phyloP scores from a whole-genome alignment of 139 green algal species.

The Micromonas pusilla region DNA sequence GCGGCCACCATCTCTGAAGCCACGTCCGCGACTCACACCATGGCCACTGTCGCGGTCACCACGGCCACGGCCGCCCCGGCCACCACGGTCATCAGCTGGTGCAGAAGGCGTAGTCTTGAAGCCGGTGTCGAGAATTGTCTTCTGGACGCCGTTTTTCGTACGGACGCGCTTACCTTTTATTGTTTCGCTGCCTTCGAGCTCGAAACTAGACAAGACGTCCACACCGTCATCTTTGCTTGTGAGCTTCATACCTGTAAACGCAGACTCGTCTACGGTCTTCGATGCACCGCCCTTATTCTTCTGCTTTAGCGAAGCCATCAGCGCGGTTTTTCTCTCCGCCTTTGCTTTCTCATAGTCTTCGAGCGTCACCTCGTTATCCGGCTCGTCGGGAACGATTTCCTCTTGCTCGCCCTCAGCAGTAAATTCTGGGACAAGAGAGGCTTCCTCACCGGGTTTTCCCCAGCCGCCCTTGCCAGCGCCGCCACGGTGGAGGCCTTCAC shows the following conservation, averaged over 20 bases:
- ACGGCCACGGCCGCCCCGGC: not conserved
- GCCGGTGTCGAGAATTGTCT: not conserved
- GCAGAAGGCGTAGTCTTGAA: conserved; percentile 1
- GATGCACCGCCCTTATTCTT: not conserved
- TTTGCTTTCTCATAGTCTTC: not conserved
- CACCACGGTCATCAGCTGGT: not conserved
- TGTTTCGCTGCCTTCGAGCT: not conserved
- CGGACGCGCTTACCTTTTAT: conserved; percentile 3
- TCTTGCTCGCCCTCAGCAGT: not conserved
- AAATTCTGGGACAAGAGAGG: too few species aligned
- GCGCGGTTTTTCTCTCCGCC: not conserved
- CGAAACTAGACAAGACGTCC: not conserved
- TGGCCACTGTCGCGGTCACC: not conserved
- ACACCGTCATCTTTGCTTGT: not conserved
- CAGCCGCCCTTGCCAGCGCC: conserved; percentile 20
- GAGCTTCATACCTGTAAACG: not conserved
- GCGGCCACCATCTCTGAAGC: not conserved
- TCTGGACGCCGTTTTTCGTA: not conserved
- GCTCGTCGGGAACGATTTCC: conserved; percentile 3
- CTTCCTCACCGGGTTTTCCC: conserved; percentile 21
- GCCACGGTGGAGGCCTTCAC: conserved; percentile 4
- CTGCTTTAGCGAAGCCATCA: not conserved
- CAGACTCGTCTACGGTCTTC: not conserved
- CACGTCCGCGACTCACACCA: not conserved
- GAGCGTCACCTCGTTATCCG: not conserved